A percentile compares a stretch with the other conserved stretches of the same genome.
Conservation (phyloP, 768 basidiomycete species). For the Auricularia sp. region DNA sequence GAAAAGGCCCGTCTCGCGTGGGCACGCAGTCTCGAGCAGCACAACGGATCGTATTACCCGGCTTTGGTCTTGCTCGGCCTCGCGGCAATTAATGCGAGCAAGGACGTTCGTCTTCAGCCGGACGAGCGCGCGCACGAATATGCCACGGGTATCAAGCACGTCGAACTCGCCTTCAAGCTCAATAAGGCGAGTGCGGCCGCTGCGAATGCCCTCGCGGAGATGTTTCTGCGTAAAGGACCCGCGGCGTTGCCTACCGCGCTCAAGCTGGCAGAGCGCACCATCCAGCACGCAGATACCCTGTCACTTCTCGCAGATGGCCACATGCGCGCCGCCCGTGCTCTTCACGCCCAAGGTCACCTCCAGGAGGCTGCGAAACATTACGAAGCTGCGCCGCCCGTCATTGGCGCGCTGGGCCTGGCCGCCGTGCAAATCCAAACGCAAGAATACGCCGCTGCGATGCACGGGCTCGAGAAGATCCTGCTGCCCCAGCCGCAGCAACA, state of each 20-base stretch:
- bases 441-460: conserved; percentile 76
- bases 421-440: conserved; percentile 79
- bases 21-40: conserved; percentile 75
- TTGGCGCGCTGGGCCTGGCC: conserved; percentile 77
- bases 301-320: conserved; percentile 81
- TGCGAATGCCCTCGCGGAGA: conserved; percentile 72
- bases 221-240: conserved; percentile 66
- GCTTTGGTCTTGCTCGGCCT: conserved; percentile 77
- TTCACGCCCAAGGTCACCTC: conserved; percentile 57
- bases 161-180: conserved; percentile 72
- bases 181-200: conserved; percentile 67
- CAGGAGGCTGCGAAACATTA: conserved; percentile 68
- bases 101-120: conserved; percentile 53
- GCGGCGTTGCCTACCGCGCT: conserved; percentile 48
- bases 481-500: conserved; percentile 54
- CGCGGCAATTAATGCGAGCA: conserved; percentile 78
- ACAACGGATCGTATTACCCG: conserved; percentile 75
- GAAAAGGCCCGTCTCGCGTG: conserved; percentile 79
- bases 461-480: conserved; percentile 70
- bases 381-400: conserved; percentile 54
- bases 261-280: conserved; percentile 87
- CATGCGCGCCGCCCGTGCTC: conserved; percentile 69
- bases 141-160: conserved; percentile 53
- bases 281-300: conserved; percentile 88
- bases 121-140: conserved; percentile 54